Evolutionary conservation across 2,329 filamentous ascomycete genomes (phyloP), one percentile per base, ranked within the genome.

Genomic region (Berkeleyomyces basicola): DNA sequence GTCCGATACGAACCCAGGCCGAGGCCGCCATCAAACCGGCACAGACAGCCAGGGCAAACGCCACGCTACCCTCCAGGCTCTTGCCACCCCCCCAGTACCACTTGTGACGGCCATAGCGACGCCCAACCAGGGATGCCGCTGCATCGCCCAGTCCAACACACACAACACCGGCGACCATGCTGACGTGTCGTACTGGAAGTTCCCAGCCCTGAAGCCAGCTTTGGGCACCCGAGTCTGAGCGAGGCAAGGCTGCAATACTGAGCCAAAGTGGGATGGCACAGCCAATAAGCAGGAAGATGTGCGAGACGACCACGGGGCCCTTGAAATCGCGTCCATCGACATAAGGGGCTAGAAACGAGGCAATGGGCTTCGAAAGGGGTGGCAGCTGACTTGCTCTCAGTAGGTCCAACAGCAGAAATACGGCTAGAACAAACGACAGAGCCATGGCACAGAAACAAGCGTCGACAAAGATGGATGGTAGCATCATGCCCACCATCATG

Each of bases 21-120:
- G 84, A 86, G 2, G 86, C 86, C 4, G 80, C 75, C 51, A 86
- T 73, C 55, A 97, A 77, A 0, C 92, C 93, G 3, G 80, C 66
- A 60, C 86, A 87, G 3, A 97, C 93, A 2, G 90, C 91, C 3
- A 76, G 73, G 0, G 85, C 86, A 73, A 99, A 97, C 0, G 93
- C 93, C 5, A 85, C 67, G 67, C 82, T 85, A 62, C 93, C 93
- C 73, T 99, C 92, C 1, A 99, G 78, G 66, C 90, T 96, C 78
- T 99, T 99, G 11, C 91, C 92, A 3, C 93, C 93, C 11, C 90
- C 88, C 93, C 93, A 99, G 33, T 91, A 80, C 93, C 93, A 99
- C 76, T 96, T 97, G 42, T 82, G 80, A 37, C 84, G 84, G 3
- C 93, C 93, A 71, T 85, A 96, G 16, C 92, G 83, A 42, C 93